Percentiles rank a stretch among this genome's conserved stretches.
phyloP scores from a whole-genome alignment of 371 early-diverging fungal genomes.

The Dinochytrium kinnereticum region DNA sequence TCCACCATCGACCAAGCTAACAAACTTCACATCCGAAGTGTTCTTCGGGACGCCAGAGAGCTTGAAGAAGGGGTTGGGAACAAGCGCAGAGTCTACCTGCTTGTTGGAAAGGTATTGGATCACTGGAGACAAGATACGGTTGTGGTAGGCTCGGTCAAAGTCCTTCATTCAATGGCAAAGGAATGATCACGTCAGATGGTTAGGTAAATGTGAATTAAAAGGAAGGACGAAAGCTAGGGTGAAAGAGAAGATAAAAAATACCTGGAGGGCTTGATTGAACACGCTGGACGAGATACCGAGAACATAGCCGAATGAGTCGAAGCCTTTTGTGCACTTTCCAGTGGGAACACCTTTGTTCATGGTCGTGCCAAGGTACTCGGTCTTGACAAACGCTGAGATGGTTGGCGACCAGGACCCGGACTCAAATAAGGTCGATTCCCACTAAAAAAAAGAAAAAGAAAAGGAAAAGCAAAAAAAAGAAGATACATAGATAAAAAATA shows the following conservation, averaged over 20 bases:
- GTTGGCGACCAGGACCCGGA: constrained; percentile 24
- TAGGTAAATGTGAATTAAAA: background rate
- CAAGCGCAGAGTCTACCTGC: constrained; percentile 30
- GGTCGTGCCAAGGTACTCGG: constrained; percentile 28
- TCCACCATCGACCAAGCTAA: constrained; percentile 40
- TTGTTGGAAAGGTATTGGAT: constrained; percentile 13
- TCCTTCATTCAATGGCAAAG: background rate
- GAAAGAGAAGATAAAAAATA: background rate
- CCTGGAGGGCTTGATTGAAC: constrained; percentile 32
- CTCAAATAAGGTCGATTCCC: constrained; percentile 32
- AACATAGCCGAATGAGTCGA: constrained; percentile 34
- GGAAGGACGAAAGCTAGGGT: background rate
- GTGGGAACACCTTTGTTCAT: constrained; percentile 22
- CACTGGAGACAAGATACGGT: constrained; percentile 14
- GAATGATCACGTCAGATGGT: too few species aligned
- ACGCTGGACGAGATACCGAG: constrained; percentile 36
- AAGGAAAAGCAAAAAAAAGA: background rate
- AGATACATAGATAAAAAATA: too few species aligned
- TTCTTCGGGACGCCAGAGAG: constrained; percentile 19
- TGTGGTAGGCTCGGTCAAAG: constrained; percentile 12
- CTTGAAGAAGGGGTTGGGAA: constrained; percentile 36
- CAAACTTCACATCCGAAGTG: background rate
- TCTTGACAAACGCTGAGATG: constrained; percentile 27
- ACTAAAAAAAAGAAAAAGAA: constrained; percentile 18
- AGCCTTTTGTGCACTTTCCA: constrained; percentile 23